Evolutionary conservation across 225 moss, liverwort and hornwort genomes (phyloP).

Genomic region (Anthoceros angustus): DNA sequence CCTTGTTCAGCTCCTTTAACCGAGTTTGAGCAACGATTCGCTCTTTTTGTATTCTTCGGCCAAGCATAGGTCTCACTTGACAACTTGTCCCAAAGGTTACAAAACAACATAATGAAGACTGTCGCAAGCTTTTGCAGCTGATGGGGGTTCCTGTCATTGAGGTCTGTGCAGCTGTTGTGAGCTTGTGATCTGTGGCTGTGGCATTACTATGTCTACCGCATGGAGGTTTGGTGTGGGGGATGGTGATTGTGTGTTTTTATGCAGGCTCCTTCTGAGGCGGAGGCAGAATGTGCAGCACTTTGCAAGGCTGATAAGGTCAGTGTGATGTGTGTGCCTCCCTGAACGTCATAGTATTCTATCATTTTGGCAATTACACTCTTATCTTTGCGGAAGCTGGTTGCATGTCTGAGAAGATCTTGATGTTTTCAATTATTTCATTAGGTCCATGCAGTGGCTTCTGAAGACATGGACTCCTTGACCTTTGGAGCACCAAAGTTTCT

Average conservation of each 20-base stretch:
- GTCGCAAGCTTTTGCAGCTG: conserved; percentile 74
- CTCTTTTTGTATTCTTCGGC: neutral
- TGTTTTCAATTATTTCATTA: conserved; percentile 10
- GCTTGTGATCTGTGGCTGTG: neutral
- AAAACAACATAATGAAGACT: conserved; percentile 92
- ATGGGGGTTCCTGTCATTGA: conserved; percentile 99
- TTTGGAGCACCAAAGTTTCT: conserved; percentile 77
- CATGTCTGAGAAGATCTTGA: neutral
- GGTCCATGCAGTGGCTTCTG: conserved; percentile 96
- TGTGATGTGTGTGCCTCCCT: neutral
- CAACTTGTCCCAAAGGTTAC: conserved; percentile 36
- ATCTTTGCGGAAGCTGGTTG: neutral
- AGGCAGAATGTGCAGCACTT: conserved; percentile 89
- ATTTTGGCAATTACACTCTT: neutral
- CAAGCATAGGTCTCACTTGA: neutral
- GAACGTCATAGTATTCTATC: neutral
- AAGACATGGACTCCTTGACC: conserved; percentile 97
- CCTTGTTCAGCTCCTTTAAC: neutral
- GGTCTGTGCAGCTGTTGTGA: conserved; percentile 18
- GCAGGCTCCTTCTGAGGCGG: conserved; percentile 94
- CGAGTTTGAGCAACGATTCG: neutral
- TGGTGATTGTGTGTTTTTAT: conserved; percentile 7
- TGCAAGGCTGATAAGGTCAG: conserved; percentile 76
- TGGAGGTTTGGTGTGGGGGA: conserved; percentile 21
- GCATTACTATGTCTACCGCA: conserved; percentile 14